Evolutionary conservation across 2,329 filamentous ascomycete genomes (phyloP).

Genomic region (Stylonectria norvegica): DNA sequence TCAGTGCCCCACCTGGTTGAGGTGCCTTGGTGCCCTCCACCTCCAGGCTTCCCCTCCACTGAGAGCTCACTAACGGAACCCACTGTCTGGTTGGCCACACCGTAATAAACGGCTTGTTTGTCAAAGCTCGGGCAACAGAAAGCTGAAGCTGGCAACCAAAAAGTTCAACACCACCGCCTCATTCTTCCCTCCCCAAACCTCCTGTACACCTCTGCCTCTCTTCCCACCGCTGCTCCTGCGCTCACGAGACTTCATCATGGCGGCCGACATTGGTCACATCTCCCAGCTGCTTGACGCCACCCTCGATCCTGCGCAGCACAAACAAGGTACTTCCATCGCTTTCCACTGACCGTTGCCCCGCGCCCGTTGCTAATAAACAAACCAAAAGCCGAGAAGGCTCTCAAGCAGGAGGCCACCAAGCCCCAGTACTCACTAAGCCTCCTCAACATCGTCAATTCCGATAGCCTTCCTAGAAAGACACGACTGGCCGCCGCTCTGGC

Average conservation of each 20-base stretch:
- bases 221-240: constrained; percentile 5
- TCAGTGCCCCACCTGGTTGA: too few species aligned
- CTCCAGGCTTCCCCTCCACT: too few species aligned
- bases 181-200: constrained; percentile 12
- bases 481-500: constrained; percentile 84
- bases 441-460: constrained; percentile 83
- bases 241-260: constrained; percentile 44
- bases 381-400: constrained; percentile 70
- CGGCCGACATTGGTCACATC: constrained; percentile 57
- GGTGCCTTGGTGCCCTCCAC: too few species aligned
- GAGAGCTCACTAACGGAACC: too few species aligned
- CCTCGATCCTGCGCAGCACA: constrained; percentile 81
- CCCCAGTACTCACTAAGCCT: constrained; percentile 84
- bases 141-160: too few species aligned
- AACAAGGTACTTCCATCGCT: constrained; percentile 64
- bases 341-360: constrained; percentile 28
- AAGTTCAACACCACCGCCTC: constrained; percentile 17
- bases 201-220: constrained; percentile 15
- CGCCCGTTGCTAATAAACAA: constrained; percentile 36
- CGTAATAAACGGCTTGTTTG: neutral
- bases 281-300: constrained; percentile 87
- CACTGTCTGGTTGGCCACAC: too few species aligned
- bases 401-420: constrained; percentile 76
- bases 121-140: neutral
- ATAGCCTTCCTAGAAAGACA: constrained; percentile 68